These are phyloP conservation scores for Actinomucor elegans DNA, from an alignment of 371 early-diverging fungal species.

Conservation along the genomic window DNA sequence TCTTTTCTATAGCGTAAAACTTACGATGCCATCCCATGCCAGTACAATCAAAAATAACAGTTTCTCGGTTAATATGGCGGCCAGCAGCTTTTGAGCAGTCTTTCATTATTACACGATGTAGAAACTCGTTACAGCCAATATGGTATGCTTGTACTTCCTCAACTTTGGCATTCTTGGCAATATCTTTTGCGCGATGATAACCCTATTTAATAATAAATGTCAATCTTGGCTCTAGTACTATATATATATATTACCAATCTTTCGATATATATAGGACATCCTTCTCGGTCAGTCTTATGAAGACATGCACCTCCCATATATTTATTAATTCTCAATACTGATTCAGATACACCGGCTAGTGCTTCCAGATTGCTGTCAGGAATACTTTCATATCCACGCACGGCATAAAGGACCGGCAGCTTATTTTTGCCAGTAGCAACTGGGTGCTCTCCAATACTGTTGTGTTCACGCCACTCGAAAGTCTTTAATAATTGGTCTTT, in stretches of 20 bases:
- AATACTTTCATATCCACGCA: conserved; percentile 68
- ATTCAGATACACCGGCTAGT: conserved; percentile 64
- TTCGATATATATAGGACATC: conserved; percentile 82
- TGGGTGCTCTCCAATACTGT: conserved; percentile 68
- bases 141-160: conserved; percentile 74
- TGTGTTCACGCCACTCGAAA: conserved; percentile 68
- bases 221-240: too few species aligned
- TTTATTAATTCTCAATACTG: conserved; percentile 63
- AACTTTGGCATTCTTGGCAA: conserved; percentile 63
- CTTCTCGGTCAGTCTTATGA: conserved; percentile 82
- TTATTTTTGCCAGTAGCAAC: conserved; percentile 64
- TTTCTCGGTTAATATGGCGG: conserved; percentile 69
- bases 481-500: conserved; percentile 67
- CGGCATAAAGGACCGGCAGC: conserved; percentile 69
- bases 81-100: conserved; percentile 71
- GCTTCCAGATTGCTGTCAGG: conserved; percentile 70
- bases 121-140: conserved; percentile 76
- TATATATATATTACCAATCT: conserved; percentile 32
- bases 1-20: conserved; percentile 18
- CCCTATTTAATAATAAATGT: conserved; percentile 40
- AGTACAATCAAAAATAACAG: conserved; percentile 82
- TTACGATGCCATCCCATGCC: conserved; percentile 76
- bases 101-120: conserved; percentile 68
- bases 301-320: conserved; percentile 81
- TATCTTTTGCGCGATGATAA: conserved; percentile 70